Conservation (phyloP, 352 stramenopile species). For the Pythium myriotylum region DNA sequence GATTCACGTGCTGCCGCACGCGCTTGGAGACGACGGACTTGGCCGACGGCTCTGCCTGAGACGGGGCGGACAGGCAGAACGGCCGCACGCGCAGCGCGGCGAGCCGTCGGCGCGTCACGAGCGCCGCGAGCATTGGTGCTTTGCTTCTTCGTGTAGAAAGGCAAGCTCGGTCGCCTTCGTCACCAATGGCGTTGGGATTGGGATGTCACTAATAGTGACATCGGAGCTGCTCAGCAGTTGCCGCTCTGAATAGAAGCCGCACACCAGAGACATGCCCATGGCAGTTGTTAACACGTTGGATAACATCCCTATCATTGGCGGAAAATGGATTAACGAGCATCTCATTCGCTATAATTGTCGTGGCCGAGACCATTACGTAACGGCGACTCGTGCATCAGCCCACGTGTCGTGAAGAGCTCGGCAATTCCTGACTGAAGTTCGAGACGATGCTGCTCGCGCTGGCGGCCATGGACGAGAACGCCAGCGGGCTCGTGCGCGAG, state of each 20-base stretch:
- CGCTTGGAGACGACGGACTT: slow-evolving; percentile 39
- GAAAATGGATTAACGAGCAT: slow-evolving; percentile 1
- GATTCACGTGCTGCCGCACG: slow-evolving; percentile 88
- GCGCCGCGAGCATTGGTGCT: slow-evolving; percentile 5
- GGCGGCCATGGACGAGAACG: slow-evolving; percentile 70
- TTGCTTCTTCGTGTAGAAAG: background rate
- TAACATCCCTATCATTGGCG: background rate
- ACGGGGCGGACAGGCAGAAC: background rate
- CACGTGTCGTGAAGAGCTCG: background rate
- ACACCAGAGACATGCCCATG: background rate
- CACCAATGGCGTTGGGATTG: background rate
- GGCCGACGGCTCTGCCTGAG: background rate
- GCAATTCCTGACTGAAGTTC: background rate
- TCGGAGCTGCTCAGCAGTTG: background rate
- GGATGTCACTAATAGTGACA: background rate
- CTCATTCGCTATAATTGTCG: too few relatives aligned
- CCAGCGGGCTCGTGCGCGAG: slow-evolving; percentile 58
- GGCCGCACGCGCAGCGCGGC: background rate
- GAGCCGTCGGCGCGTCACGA: background rate
- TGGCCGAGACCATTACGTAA: background rate
- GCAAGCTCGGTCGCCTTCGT: background rate
- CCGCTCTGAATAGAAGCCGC: background rate
- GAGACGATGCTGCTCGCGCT: slow-evolving; percentile 25
- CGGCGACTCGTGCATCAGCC: background rate
- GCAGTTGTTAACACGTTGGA: background rate